phyloP scores from a whole-genome alignment of 2,329 filamentous ascomycete species.

The Colletotrichum sp. region DNA sequence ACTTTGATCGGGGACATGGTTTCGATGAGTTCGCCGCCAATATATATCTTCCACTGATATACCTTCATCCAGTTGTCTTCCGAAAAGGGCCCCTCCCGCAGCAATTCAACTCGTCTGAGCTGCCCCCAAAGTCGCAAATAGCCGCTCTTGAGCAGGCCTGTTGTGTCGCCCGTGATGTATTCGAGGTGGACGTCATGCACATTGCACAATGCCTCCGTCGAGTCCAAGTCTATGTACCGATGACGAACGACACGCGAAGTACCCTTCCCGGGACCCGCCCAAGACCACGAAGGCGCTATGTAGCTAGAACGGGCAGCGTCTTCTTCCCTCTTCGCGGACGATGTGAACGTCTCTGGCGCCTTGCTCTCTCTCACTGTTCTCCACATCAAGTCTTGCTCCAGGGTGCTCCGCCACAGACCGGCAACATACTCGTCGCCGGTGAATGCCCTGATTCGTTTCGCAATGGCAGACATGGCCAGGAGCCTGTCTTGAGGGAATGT shows the following conservation, averaged over 20 bases:
- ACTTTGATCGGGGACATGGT: background rate
- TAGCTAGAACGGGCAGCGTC: fast-evolving
- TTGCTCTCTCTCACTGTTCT: background rate
- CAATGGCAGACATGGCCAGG: background rate
- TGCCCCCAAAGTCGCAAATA: background rate
- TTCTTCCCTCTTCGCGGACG: fast-evolving
- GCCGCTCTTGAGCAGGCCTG: background rate
- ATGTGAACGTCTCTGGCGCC: background rate
- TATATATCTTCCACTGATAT: background rate
- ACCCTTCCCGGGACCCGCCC: background rate
- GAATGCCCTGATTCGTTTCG: background rate
- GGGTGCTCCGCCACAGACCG: background rate
- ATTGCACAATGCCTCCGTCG: background rate
- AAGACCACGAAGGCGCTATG: background rate
- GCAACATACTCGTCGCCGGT: background rate
- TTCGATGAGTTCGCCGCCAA: background rate
- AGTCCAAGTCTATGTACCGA: too few species aligned
- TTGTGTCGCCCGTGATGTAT: fast-evolving
- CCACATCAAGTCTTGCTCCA: background rate
- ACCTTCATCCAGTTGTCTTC: background rate
- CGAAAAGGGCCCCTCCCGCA: background rate
- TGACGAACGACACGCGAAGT: background rate
- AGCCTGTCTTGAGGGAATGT: background rate
- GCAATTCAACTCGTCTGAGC: background rate
- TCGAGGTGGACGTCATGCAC: background rate